phyloP scores from a whole-genome alignment of 2,329 filamentous ascomycete species.

The Colletotrichum sansevieriae region DNA sequence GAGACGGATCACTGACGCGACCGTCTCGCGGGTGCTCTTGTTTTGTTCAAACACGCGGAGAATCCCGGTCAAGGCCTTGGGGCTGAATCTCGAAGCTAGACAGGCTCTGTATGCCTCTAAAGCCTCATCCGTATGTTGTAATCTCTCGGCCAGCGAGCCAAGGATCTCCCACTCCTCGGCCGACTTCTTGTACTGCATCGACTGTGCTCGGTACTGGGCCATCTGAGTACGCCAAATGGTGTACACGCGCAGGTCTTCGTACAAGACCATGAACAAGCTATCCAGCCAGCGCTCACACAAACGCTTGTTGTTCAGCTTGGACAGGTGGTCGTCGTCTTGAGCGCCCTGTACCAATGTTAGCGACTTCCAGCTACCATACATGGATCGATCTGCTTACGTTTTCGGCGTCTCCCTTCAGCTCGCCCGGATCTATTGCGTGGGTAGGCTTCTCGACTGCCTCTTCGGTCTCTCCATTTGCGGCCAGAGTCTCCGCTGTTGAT shows the following conservation, averaged over 20 bases:
- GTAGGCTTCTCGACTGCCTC: slow-evolving; percentile 80
- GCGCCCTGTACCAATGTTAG: slow-evolving; percentile 62
- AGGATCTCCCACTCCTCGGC: slow-evolving; percentile 99
- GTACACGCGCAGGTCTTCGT: slow-evolving; percentile 97
- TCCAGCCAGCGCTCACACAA: slow-evolving; percentile 98
- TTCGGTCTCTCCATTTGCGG: slow-evolving; percentile 50
- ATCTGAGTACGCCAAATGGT: slow-evolving; percentile 99
- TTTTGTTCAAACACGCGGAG: slow-evolving; percentile 82
- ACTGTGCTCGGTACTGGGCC: slow-evolving; percentile 93
- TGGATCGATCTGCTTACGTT: slow-evolving; percentile 63
- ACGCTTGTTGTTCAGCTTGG: slow-evolving; percentile 95
- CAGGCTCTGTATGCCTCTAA: slow-evolving; percentile 94
- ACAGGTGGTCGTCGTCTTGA: slow-evolving; percentile 79
- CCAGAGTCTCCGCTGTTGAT: slow-evolving; percentile 46
- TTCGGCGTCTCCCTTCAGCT: slow-evolving; percentile 81
- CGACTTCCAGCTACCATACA: neutral
- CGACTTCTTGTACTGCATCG: slow-evolving; percentile 95
- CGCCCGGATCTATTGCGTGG: slow-evolving; percentile 81
- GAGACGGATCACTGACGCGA: slow-evolving; percentile 88
- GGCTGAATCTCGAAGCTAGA: slow-evolving; percentile 88
- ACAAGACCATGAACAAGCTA: slow-evolving; percentile 98
- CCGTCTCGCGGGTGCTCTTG: slow-evolving; percentile 83
- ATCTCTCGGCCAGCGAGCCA: slow-evolving; percentile 88
- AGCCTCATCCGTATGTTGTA: slow-evolving; percentile 92
- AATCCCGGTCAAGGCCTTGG: slow-evolving; percentile 90